Evolutionary conservation across 768 basidiomycete genomes (phyloP).

Genomic region (Amanita subjunquillea): DNA sequence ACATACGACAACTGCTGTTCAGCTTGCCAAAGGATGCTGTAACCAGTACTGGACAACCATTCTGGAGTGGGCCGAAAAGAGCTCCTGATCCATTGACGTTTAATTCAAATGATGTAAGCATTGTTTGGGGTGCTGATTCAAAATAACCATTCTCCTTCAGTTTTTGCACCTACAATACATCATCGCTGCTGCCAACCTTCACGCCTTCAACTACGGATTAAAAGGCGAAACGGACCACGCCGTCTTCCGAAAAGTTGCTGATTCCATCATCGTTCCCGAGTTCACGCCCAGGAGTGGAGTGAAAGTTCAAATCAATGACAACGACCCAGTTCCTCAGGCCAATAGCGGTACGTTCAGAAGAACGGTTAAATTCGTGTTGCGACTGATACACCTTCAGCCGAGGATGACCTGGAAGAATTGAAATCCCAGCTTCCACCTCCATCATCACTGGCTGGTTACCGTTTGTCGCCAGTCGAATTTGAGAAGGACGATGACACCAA

Average conservation of each 20-base stretch:
- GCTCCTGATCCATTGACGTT: constrained; percentile 89
- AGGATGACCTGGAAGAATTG: constrained; percentile 43
- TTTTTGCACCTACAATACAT: constrained; percentile 81
- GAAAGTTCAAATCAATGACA: constrained; percentile 89
- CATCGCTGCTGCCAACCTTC: constrained; percentile 89
- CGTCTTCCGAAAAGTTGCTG: constrained; percentile 76
- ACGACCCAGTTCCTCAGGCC: constrained; percentile 68
- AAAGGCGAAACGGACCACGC: constrained; percentile 76
- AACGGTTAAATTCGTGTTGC: not conserved
- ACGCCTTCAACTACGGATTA: constrained; percentile 96
- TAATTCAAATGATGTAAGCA: constrained; percentile 74
- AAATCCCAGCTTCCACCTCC: constrained; percentile 73
- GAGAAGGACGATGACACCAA: constrained; percentile 99
- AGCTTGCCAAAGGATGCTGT: constrained; percentile 92
- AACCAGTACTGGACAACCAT: constrained; percentile 88
- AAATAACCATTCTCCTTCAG: constrained; percentile 28
- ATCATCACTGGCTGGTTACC: constrained; percentile 91
- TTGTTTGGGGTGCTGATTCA: not conserved
- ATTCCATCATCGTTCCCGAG: constrained; percentile 77
- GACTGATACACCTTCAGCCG: constrained; percentile 21
- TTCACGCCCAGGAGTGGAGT: constrained; percentile 91
- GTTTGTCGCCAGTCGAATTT: constrained; percentile 90
- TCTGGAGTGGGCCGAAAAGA: constrained; percentile 99
- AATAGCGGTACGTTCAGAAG: constrained; percentile 23
- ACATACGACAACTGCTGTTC: constrained; percentile 86